These are phyloP conservation scores for Tetracentron sinense DNA, from an alignment of 164 flowering plant species.

Conservation along the genomic window DNA sequence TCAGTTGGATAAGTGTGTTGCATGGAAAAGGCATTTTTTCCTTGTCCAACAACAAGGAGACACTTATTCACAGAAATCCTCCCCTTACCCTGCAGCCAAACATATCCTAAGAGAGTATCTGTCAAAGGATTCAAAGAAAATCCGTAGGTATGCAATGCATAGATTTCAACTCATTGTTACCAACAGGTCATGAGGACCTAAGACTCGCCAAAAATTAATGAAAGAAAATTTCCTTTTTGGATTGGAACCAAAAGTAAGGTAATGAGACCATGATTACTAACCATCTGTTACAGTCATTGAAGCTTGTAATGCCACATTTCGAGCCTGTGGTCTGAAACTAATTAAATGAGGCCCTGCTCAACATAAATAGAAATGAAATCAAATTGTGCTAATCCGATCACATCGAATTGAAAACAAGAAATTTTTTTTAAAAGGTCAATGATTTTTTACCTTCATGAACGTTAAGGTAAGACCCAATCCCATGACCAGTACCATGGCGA, in stretches of 20 bases:
- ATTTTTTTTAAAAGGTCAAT: slow-evolving; percentile 10
- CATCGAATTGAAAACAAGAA: background rate
- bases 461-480: slow-evolving; percentile 85
- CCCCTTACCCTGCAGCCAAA: background rate
- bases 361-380: slow-evolving; percentile 6
- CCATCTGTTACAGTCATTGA: slow-evolving; percentile 98
- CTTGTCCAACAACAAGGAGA: too few relatives aligned
- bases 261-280: slow-evolving; percentile 31
- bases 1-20: background rate
- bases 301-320: slow-evolving; percentile 78
- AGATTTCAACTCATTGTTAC: too few relatives aligned
- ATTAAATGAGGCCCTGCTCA: slow-evolving; percentile 82
- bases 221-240: background rate
- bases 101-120: too few relatives aligned
- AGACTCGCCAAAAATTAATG: too few relatives aligned
- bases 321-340: slow-evolving; percentile 80
- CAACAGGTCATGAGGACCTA: too few relatives aligned
- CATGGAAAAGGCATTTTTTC: background rate
- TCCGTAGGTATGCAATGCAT: too few relatives aligned
- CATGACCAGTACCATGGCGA: slow-evolving; percentile 99
- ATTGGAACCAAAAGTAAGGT: background rate
- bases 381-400: slow-evolving; percentile 2
- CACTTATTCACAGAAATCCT: too few relatives aligned
- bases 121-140: too few relatives aligned
- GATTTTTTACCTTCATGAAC: slow-evolving; percentile 79